phyloP scores from a whole-genome alignment of 495 filamentous ascomycete genomes.

The Hyaloscypha hepaticicola region DNA sequence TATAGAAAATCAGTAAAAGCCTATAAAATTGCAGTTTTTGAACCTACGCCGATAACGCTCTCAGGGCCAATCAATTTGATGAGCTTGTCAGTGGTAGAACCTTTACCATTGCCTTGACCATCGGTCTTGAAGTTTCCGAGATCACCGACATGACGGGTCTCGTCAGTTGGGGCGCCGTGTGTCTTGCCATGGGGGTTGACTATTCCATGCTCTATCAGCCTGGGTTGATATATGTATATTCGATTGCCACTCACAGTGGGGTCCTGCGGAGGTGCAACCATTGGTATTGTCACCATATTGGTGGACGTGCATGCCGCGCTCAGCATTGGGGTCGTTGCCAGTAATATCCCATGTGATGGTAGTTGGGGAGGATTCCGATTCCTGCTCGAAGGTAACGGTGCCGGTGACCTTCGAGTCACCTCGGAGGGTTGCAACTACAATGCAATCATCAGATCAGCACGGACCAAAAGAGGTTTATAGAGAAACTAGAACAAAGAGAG shows the following conservation, averaged over 20 bases:
- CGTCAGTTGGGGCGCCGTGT: constrained; percentile 83
- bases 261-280: constrained; percentile 95
- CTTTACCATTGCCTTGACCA: constrained; percentile 81
- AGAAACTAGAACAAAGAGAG: neutral
- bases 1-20: constrained; percentile 36
- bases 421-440: constrained; percentile 86
- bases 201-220: constrained; percentile 49
- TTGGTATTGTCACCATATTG: constrained; percentile 99
- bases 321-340: constrained; percentile 89
- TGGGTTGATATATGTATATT: constrained; percentile 1
- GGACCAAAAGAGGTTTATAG: neutral
- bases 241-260: constrained; percentile 73
- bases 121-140: constrained; percentile 96
- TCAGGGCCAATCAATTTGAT: constrained; percentile 94
- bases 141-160: constrained; percentile 91
- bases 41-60: constrained; percentile 89
- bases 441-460: constrained; percentile 1
- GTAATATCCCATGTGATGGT: constrained; percentile 89
- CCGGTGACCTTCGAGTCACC: constrained; percentile 93
- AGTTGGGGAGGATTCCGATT: constrained; percentile 73
- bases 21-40: constrained; percentile 1
- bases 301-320: constrained; percentile 97
- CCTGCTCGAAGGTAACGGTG: constrained; percentile 93
- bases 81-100: constrained; percentile 69
- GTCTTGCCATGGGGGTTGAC: constrained; percentile 93